Evolutionary conservation across 2,329 filamentous ascomycete species (phyloP), one percentile per base, ranked within the genome.

Genomic region (Aureobasidium melanogenum): DNA sequence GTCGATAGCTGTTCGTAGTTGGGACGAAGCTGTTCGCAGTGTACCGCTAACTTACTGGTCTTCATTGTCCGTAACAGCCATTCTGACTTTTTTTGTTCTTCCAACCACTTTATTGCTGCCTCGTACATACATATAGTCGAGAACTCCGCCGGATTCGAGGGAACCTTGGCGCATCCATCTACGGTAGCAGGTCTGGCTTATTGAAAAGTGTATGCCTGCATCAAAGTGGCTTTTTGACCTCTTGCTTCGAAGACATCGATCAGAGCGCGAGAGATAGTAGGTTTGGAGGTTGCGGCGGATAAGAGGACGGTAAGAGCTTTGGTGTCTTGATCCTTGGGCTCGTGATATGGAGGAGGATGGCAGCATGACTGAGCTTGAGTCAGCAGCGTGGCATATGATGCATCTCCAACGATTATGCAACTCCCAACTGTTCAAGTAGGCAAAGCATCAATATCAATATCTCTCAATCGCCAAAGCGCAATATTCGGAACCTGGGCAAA

Each of bases 381-480:
- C 1, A 22, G 32, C 14, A 54, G 9, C 50, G 30, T 54, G 9
- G 28, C 54, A 66, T 76, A 73, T 7, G 73, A 73, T 1, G 72
- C 72, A 61, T 76, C 73, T 0, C 74, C 73, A 8, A 75, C 69
- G 36, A 63, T 44, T 19, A 63, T 60, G 26, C 30, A 65, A 1
- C 67, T 63, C 8, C 64, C 67, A 19, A 69, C 69, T 5, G 48
- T 69, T 73, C 73, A 76, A 5, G 65, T 72, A 2, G 65, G 60
- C 24, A 79, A 57, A 0, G 75, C 72, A 54, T 78, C 76, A 26
- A 76, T 63, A 54, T 78, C 76, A 26, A 76, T 63, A 63, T 80
- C 77, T 34, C 76, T 73, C 2, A 79, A 66, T 61, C 79, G 76
- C 76, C 77, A 80, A 0, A 80, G 66, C 1, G 72, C 74, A 2